phyloP scores from a whole-genome alignment of 331 rosid genomes.

The Dryas integrifolia region DNA sequence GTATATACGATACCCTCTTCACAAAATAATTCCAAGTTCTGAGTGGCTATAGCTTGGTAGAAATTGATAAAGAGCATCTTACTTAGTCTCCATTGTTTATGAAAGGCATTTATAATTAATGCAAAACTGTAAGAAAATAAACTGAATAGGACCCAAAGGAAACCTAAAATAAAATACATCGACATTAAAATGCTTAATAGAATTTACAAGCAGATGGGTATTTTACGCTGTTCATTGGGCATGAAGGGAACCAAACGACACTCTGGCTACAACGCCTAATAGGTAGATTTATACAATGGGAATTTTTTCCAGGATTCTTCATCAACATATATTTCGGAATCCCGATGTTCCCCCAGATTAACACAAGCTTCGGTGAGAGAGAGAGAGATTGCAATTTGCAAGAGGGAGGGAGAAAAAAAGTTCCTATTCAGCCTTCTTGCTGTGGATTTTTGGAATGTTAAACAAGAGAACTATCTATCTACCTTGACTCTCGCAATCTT shows the following conservation, averaged over 20 bases:
- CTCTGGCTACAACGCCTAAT: slow-evolving; percentile 21
- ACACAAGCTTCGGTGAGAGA: not conserved
- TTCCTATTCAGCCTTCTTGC: not conserved
- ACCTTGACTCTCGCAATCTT: slow-evolving; percentile 47
- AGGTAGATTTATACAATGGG: slow-evolving; percentile 35
- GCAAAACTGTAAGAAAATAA: no score
- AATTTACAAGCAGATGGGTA: not conserved
- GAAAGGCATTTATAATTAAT: no score
- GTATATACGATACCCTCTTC: no score
- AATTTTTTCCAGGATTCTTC: slow-evolving; percentile 52
- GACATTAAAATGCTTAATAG: not conserved
- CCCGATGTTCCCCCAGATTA: slow-evolving; percentile 37
- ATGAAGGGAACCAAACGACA: not conserved
- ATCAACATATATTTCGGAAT: slow-evolving; percentile 70
- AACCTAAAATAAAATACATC: not conserved
- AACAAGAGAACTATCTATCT: slow-evolving; percentile 28
- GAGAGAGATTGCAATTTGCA: not conserved
- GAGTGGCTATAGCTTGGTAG: no score
- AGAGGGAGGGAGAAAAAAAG: not conserved
- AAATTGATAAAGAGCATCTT: no score
- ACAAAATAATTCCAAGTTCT: no score
- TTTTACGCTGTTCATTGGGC: not conserved
- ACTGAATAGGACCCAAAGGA: no score
- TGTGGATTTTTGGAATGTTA: slow-evolving; percentile 1
- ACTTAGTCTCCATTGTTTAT: no score